Conservation (phyloP, 441 rosid genomes). For the Cnidoscolus chayamansa region DNA sequence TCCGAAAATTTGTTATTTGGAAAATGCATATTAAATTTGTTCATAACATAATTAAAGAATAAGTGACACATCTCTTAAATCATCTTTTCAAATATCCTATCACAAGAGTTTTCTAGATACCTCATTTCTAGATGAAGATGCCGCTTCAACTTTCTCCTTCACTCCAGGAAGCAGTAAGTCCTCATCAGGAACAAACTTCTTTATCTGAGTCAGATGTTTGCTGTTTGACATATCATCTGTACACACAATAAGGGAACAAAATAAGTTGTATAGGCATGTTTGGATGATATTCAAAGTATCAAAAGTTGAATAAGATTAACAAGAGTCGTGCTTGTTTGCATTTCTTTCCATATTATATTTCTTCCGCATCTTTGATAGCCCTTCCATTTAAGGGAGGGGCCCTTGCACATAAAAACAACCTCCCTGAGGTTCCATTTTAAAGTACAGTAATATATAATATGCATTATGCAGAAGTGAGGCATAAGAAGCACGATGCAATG, state of each 20-base stretch:
- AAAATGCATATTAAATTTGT: not conserved
- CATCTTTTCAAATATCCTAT: not conserved
- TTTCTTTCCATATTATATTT: not conserved
- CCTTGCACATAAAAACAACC: not conserved
- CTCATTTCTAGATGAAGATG: constrained; percentile 36
- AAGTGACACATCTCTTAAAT: not conserved
- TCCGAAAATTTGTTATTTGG: not conserved
- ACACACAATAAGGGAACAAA: constrained; percentile 9
- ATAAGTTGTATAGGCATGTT: constrained; percentile 2
- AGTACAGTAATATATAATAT: not conserved
- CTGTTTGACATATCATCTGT: constrained; percentile 34
- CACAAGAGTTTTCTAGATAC: constrained; percentile 26
- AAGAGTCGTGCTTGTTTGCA: not conserved
- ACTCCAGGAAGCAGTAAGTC: constrained; percentile 26
- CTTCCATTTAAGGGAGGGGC: not conserved
- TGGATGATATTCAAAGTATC: not conserved
- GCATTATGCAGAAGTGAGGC: constrained; percentile 4
- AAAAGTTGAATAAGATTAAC: not conserved
- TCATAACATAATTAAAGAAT: not conserved
- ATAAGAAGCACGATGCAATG: not conserved
- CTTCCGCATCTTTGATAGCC: not conserved
- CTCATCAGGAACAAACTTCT: constrained; percentile 27
- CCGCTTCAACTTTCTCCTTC: constrained; percentile 30
- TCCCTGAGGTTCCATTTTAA: not conserved
- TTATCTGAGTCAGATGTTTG: too few species aligned